Conservation (phyloP, 805 yeast species). For the Nakazawaea siamensis region DNA sequence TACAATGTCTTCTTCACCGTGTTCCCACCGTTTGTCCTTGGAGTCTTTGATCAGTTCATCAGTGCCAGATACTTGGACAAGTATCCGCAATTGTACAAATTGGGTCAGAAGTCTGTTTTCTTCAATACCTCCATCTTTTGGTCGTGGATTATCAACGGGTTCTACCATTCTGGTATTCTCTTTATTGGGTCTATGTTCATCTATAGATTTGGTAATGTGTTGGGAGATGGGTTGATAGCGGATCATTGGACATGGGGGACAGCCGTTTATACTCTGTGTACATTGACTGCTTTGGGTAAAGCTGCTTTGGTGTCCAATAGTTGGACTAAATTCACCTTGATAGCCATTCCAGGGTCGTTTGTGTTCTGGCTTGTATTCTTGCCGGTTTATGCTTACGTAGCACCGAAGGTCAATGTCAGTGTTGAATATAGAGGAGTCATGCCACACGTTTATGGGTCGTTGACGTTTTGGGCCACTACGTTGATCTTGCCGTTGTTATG, state of each 20-base stretch:
- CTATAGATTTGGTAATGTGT: conserved; percentile 57
- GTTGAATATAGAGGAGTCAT: conserved; percentile 78
- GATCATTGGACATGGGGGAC: conserved; percentile 97
- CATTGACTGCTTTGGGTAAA: conserved; percentile 85
- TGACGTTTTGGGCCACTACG: conserved; percentile 75
- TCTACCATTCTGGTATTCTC: conserved; percentile 83
- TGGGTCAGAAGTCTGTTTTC: conserved; percentile 84
- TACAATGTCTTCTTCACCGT: conserved; percentile 94
- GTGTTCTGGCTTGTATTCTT: conserved; percentile 74
- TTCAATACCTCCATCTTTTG: conserved; percentile 89
- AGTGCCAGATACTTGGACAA: conserved; percentile 82
- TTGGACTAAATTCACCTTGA: conserved; percentile 89
- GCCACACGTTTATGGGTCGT: conserved; percentile 65
- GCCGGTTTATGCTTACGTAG: conserved; percentile 81
- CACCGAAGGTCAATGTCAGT: conserved; percentile 78
- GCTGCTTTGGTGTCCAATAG: conserved; percentile 87
- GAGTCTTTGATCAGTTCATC: conserved; percentile 94
- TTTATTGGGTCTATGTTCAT: conserved; percentile 66
- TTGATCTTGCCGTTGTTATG: conserved; percentile 74
- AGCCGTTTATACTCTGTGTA: conserved; percentile 78
- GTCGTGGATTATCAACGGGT: conserved; percentile 97
- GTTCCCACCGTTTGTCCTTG: conserved; percentile 91
- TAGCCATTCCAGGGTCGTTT: conserved; percentile 95
- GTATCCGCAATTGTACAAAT: conserved; percentile 85
- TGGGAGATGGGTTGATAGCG: conserved; percentile 60